These are phyloP conservation scores for Fusarium siculi DNA, from an alignment of 2,329 filamentous ascomycete species.

Conservation along the genomic window DNA sequence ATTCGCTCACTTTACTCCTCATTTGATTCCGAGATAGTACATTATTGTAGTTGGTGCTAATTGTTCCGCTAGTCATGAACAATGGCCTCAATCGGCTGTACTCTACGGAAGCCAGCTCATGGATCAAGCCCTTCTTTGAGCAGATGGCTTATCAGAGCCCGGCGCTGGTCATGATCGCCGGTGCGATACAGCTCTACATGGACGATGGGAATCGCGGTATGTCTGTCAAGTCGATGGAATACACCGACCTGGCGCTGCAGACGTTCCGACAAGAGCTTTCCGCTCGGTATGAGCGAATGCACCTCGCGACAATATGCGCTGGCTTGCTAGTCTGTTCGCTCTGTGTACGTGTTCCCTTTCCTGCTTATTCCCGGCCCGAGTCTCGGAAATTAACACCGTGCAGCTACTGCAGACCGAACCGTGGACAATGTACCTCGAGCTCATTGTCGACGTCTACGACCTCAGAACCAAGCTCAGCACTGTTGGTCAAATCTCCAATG, in stretches of 20 bases:
- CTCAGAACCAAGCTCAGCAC: constrained; percentile 21
- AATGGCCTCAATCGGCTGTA: constrained; percentile 36
- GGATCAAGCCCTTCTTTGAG: constrained; percentile 39
- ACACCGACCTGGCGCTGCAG: constrained; percentile 34
- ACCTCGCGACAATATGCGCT: constrained; percentile 32
- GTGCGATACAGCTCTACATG: constrained; percentile 39
- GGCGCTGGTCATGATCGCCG: constrained; percentile 30
- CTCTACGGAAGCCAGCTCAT: constrained; percentile 35
- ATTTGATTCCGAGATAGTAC: not conserved
- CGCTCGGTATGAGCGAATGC: constrained; percentile 30
- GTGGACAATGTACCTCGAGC: constrained; percentile 39
- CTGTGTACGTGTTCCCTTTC: constrained; percentile 26
- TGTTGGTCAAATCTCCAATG: constrained; percentile 11
- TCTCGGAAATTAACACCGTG: not conserved
- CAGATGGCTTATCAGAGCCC: constrained; percentile 41
- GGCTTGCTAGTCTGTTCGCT: constrained; percentile 38
- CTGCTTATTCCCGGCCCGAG: not conserved
- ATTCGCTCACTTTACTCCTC: not conserved
- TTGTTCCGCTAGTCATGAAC: constrained; percentile 26
- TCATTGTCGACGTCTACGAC: constrained; percentile 37
- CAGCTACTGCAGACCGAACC: constrained; percentile 38
- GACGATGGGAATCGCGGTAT: constrained; percentile 29
- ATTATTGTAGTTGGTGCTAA: constrained; percentile 1
- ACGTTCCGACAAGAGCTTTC: constrained; percentile 38
- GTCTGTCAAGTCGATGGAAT: constrained; percentile 40